phyloP scores from a whole-genome alignment of 2,329 filamentous ascomycete species.

The Fusarium oligoseptatum region DNA sequence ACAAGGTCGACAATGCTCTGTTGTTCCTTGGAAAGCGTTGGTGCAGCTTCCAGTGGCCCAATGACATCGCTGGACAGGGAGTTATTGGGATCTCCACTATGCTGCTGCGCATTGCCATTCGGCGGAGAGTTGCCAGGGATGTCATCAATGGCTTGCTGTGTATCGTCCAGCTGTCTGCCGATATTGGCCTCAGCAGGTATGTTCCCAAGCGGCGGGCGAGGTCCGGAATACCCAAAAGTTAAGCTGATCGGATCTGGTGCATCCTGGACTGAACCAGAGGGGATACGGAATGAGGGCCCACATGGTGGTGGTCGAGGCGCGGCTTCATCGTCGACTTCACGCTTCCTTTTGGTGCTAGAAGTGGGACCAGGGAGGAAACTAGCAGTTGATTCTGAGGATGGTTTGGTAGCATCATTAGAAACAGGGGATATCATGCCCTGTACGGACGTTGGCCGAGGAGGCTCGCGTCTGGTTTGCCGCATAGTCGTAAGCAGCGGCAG shows the following conservation, averaged over 20 bases:
- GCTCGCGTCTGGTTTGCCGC: neutral
- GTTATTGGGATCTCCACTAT: neutral
- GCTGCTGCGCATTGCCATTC: neutral
- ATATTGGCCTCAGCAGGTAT: no score
- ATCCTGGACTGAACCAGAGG: neutral
- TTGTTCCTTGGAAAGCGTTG: neutral
- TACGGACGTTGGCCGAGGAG: neutral
- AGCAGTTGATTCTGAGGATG: neutral
- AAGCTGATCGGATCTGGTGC: neutral
- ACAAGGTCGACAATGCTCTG: neutral
- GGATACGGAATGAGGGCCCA: neutral
- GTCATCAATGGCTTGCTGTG: neutral
- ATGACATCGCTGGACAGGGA: neutral
- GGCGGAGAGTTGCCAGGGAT: neutral
- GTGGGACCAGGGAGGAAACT: neutral
- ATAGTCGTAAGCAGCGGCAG: neutral
- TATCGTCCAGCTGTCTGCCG: neutral
- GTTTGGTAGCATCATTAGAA: neutral
- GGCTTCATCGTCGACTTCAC: neutral
- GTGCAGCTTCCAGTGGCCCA: neutral
- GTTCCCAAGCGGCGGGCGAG: neutral
- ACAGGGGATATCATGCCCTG: neutral
- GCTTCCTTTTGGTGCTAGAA: neutral
- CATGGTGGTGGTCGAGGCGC: neutral
- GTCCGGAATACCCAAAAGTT: neutral